Percentiles rank a stretch among this genome's conserved stretches.
Evolutionary conservation across 1,139 yeast genomes (phyloP).

Genomic region (Scheffersomyces illinoinensis): DNA sequence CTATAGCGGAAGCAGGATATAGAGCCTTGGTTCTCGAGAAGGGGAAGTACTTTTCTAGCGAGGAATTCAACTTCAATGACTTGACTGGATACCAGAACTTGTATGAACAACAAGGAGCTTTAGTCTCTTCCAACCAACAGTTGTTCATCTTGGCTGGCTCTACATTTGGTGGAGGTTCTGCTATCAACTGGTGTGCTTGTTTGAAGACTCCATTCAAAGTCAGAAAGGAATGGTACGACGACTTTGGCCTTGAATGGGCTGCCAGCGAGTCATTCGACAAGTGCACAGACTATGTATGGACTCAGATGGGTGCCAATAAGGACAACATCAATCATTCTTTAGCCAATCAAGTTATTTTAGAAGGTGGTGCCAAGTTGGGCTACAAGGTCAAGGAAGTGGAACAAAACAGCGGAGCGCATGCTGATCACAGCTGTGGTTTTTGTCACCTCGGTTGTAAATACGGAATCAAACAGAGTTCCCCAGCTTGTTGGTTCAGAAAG

Average conservation of each 20-base stretch:
- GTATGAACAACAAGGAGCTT: slow-evolving; percentile 44
- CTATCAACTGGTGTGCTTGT: slow-evolving; percentile 65
- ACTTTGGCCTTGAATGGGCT: slow-evolving; percentile 51
- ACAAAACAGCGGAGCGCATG: slow-evolving; percentile 54
- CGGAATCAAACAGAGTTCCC: slow-evolving; percentile 58
- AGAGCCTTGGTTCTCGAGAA: slow-evolving; percentile 54
- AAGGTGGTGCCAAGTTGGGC: slow-evolving; percentile 51
- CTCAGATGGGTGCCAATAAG: slow-evolving; percentile 51
- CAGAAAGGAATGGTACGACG: slow-evolving; percentile 56
- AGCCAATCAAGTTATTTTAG: slow-evolving; percentile 47
- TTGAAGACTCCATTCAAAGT: slow-evolving; percentile 54
- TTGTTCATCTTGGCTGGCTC: slow-evolving; percentile 51
- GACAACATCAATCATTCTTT: slow-evolving; percentile 47
- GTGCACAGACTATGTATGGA: slow-evolving; percentile 49
- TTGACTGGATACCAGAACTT: slow-evolving; percentile 34
- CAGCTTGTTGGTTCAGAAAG: slow-evolving; percentile 53
- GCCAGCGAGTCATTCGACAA: slow-evolving; percentile 46
- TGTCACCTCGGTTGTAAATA: slow-evolving; percentile 56
- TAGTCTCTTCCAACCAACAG: slow-evolving; percentile 36
- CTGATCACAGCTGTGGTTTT: slow-evolving; percentile 49
- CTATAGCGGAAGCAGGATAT: slow-evolving; percentile 47
- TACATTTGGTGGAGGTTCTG: slow-evolving; percentile 62
- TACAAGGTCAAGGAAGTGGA: slow-evolving; percentile 41
- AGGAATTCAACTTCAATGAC: slow-evolving; percentile 42
- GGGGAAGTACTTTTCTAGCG: slow-evolving; percentile 45